phyloP scores from a whole-genome alignment of 352 stramenopile genomes.

The Phytophthora palmivora region DNA sequence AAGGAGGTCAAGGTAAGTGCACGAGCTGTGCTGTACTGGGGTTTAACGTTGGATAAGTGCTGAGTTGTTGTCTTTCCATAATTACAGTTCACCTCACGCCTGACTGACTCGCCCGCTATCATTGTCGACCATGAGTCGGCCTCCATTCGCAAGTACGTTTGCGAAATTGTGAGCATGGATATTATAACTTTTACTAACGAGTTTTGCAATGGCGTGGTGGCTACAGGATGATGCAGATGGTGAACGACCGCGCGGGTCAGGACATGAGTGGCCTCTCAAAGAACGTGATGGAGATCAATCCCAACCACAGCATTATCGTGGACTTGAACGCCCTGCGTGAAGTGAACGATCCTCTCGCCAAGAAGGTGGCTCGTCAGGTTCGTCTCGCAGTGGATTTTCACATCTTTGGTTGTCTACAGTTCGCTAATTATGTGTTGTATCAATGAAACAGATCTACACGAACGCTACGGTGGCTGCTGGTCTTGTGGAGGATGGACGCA shows the following conservation, averaged over 20 bases:
- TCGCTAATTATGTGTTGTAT: conserved; percentile 28
- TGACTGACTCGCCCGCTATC: conserved; percentile 98
- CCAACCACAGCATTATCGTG: conserved; percentile 96
- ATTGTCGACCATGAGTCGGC: conserved; percentile 98
- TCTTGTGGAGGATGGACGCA: conserved; percentile 97
- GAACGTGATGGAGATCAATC: conserved; percentile 99
- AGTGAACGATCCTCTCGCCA: conserved; percentile 82
- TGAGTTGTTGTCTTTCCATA: conserved; percentile 24
- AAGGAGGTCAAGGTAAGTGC: conserved; percentile 87
- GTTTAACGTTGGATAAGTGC: background rate
- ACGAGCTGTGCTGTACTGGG: too few species aligned
- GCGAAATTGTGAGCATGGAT: background rate
- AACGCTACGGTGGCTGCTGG: conserved; percentile 98
- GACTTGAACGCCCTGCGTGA: conserved; percentile 91
- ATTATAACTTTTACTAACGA: conserved; percentile 5
- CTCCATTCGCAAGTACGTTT: conserved; percentile 91
- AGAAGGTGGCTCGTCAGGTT: conserved; percentile 87
- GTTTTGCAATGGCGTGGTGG: background rate
- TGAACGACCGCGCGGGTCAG: conserved; percentile 88
- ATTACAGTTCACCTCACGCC: conserved; percentile 76
- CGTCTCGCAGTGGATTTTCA: conserved; percentile 12
- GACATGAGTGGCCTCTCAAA: conserved; percentile 72
- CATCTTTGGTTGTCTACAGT: background rate
- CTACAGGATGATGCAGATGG: conserved; percentile 97
- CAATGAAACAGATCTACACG: conserved; percentile 95